Evolutionary conservation across 768 basidiomycete genomes (phyloP), one percentile per base, ranked within the genome.

Genomic region (Chiua virens): DNA sequence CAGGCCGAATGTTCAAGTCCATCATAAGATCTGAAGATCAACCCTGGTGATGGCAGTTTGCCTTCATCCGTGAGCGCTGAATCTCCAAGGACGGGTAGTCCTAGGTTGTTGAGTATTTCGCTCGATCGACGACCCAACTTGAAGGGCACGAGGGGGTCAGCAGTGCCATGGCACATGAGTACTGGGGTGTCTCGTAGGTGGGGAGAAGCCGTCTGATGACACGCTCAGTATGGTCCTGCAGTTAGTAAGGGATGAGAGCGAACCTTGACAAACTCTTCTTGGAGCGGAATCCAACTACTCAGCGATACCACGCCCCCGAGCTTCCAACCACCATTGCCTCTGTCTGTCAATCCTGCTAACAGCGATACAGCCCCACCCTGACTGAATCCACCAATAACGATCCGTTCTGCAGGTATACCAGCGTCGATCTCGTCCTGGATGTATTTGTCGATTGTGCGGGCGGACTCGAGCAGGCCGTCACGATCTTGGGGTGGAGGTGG

Each of bases 301-400:
- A 96, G 73, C 8, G 79, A 77, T 17, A 77, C 80, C 47, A 92
- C 64, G 4, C 92, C 92, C 2, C 78, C 91, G 17, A 94, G 74
- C 59, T 83, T 84, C 52, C 80, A 73, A 57, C 83, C 81, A 40
- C 55, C 45, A 25, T 68, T 65, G 38, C 68, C 68, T 36, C 62
- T 57, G 30, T 61, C 58, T 0, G 66, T 53, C 50, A 95, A 72
- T 9, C 83, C 91, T 3, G 84, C 82, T 42, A 94, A 71, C 17
- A 93, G 73, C 8, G 84, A 78, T 75, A 95, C 85, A 20, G 85
- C 80, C 35, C 77, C 89, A 35, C 91, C 93, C 66, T 96, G 93
- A 54, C 85, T 87, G 72, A 95, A 96, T 11, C 94, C 94, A 36
- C 91, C 92, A 20, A 97, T 69, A 28, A 96, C 79, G 60, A 96